Base-by-base conservation (phyloP, 2,329 filamentous ascomycete species). In the Diaporthe ampelina region DNA sequence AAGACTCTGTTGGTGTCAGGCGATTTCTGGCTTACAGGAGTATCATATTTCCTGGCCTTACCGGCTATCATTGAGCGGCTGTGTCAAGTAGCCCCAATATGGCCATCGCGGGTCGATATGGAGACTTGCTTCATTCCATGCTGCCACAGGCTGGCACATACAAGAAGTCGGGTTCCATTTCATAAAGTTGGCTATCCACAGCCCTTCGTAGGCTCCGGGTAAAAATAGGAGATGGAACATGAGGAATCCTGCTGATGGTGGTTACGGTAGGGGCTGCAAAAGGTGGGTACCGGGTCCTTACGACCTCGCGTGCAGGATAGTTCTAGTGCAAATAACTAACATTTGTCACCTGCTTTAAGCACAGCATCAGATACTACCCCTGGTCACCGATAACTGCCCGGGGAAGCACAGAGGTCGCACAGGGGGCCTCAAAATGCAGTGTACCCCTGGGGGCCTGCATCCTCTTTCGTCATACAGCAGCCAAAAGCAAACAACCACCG, bases 391-490 rank as follows among this genome's bases (percentile, higher is more conserved):
- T 48, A 35, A 59, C 57, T 24, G 2, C n/a, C 21, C 11, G 21
- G 19, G 26, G 7, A 13, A 3, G 29, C 8, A 9, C 26, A 13
- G 24, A 2, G 15, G 17, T 43, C 40, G 40, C 17, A 19, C 40
- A 19, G 10, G 21, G 24, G 9, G 37, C 59, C 19, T 32, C 61
- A 19, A 50, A 24, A 40, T 52, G 45, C 63, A 32, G 48, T 54
- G 10, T 29, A 35, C 59, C 37, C 70, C 57, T 43, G 32, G 57
- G n/a, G 40, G 43, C 45, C 45, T 43, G 43, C 57, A 72, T 58
- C 70, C 70, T 63, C 57, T 63, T 63, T 56, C 70, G 70, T 72
- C 70, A 63, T 72, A 50, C 29, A 43, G 70, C 48, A 43, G 32
- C 57, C 70, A 50, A 56, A 56, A 63, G 32, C 63, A 56, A 72